These are phyloP conservation scores for Lachnellula willkommii DNA, from an alignment of 2,329 filamentous ascomycete species.

Conservation along the genomic window DNA sequence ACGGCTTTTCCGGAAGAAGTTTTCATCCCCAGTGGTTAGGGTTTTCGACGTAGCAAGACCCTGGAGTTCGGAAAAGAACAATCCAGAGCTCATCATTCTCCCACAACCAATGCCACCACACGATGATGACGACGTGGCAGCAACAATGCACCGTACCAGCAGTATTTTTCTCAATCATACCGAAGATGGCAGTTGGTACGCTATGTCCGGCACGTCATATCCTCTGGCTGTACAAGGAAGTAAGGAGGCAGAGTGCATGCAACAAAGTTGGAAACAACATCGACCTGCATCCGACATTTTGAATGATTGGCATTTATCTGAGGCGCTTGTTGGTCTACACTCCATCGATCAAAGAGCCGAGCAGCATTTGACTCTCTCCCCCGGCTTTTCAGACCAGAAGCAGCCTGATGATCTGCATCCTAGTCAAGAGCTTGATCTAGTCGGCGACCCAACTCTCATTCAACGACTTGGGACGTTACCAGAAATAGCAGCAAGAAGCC, in stretches of 20 bases:
- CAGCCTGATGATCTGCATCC: slow-evolving; percentile 26
- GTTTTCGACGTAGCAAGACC: slow-evolving; percentile 86
- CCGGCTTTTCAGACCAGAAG: slow-evolving; percentile 25
- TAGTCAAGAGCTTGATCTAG: slow-evolving; percentile 27
- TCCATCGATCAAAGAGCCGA: slow-evolving; percentile 47
- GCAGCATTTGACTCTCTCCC: slow-evolving; percentile 42
- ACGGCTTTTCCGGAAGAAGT: slow-evolving; percentile 59
- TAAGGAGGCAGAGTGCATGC: slow-evolving; percentile 48
- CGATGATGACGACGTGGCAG: slow-evolving; percentile 43
- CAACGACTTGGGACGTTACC: slow-evolving; percentile 48
- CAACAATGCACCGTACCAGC: slow-evolving; percentile 49
- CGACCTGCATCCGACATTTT: slow-evolving; percentile 30
- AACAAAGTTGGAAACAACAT: slow-evolving; percentile 46
- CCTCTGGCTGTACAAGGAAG: slow-evolving; percentile 72
- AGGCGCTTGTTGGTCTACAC: slow-evolving; percentile 68
- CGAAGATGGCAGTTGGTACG: slow-evolving; percentile 85
- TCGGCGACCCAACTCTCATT: slow-evolving; percentile 39
- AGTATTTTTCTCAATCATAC: slow-evolving; percentile 85
- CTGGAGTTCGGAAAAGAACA: slow-evolving; percentile 56
- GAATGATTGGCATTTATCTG: slow-evolving; percentile 45
- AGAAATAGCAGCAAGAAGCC: slow-evolving; percentile 43
- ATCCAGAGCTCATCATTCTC: slow-evolving; percentile 74
- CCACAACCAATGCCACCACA: slow-evolving; percentile 71
- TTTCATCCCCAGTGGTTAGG: slow-evolving; percentile 72
- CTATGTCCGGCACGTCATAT: slow-evolving; percentile 80